Base-by-base conservation (phyloP, 129 eudicot species). In the Silybum marianum region DNA sequence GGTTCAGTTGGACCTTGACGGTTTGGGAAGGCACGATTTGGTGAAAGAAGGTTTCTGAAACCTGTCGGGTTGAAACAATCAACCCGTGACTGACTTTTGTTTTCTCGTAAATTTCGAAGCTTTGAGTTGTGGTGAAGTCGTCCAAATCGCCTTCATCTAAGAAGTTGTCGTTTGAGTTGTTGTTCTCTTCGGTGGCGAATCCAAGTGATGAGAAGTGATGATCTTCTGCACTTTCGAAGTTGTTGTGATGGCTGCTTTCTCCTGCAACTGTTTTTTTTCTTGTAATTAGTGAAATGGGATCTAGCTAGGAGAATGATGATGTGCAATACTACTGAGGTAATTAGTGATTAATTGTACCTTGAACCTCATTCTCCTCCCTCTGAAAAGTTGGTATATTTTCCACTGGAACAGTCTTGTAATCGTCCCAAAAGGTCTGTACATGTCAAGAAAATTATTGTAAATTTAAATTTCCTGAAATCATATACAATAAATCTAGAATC, bases 21-120 rank as follows among this genome's bases (percentile, higher is more conserved):
- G 89, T 90, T 81, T 85, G 87, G 2, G 97, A 92, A 70, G 97
- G 97, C 74, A 78, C 78, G 32, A 90, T 83, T 73, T 88, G 89
- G 80, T 92, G 97, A 48, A 88, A 92, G 69, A 74, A 90, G 51
- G 92, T 92, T 69, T 90, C 58, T n/a, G 97, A 81, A 34, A 82
- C 91, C 11, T 88, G 97, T 38, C 86, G 78, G n/a, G 97, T 90
- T 2, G 97, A 89, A 19, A 92, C 89, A 44, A 92, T 82, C 78
- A 91, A 69, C 28, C 96, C 91, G 26, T 86, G 92, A 58, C 88
- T 92, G 28, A 71, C 82, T 86, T 89, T 89, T 3, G 87, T 79
- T 73, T 88, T 89, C 87, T 88, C 93, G 36, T 80, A 87, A 16
- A 89, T 87, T 71, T 86, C 93, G 7, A 88, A 89, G 82, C 82